phyloP scores from a whole-genome alignment of 345 rosid species.

The Citrus glauca region DNA sequence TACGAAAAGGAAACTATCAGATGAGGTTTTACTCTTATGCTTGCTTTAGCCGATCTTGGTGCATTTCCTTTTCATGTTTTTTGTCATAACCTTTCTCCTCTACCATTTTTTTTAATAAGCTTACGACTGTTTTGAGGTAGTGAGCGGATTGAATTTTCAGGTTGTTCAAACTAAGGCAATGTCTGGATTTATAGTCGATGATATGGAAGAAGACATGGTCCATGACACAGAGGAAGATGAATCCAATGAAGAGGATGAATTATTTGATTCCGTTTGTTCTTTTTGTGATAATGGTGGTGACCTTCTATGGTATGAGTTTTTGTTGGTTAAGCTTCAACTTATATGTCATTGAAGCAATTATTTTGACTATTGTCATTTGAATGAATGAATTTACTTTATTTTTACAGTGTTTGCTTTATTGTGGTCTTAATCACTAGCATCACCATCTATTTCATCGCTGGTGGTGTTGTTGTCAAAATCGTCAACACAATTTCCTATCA shows the following conservation, averaged over 20 bases:
- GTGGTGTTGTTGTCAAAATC: not conserved
- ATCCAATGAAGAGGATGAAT: constrained; percentile 39
- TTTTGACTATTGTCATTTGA: not conserved
- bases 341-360: not conserved
- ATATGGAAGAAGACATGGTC: constrained; percentile 32
- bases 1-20: constrained; percentile 37
- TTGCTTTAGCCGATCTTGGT: constrained; percentile 14
- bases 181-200: constrained; percentile 63
- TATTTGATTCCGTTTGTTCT: constrained; percentile 76
- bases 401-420: not conserved
- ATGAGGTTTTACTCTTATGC: constrained; percentile 48
- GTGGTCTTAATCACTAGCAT: not conserved
- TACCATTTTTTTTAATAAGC: not conserved
- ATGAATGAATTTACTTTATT: not conserved
- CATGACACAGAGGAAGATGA: constrained; percentile 40
- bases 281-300: constrained; percentile 88
- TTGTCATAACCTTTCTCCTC: not conserved
- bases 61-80: not conserved
- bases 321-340: not conserved
- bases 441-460: not conserved
- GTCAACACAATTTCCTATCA: not conserved
- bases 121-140: constrained; percentile 14
- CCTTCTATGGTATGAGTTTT: constrained; percentile 55
- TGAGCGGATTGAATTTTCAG: constrained; percentile 29
- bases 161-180: constrained; percentile 26